A percentile compares a stretch with the other conserved stretches of the same genome.
These are phyloP conservation scores for Craterostigma plantagineum DNA, from an alignment of 257 asterid species.

Conservation along the genomic window DNA sequence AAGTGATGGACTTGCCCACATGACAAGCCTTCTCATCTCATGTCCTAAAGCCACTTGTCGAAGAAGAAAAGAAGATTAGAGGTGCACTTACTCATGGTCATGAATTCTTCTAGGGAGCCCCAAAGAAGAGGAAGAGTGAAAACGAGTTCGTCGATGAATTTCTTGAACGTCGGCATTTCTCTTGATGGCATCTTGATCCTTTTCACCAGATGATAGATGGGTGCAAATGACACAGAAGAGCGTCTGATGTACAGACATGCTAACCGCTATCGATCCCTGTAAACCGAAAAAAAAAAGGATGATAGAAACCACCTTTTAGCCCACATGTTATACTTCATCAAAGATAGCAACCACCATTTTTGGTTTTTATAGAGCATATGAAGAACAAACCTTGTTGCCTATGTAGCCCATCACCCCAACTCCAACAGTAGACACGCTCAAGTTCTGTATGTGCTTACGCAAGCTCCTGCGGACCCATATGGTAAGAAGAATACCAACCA, in stretches of 20 bases:
- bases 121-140: slow-evolving; percentile 26
- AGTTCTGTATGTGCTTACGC: slow-evolving; percentile 61
- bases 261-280: slow-evolving; percentile 91
- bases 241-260: slow-evolving; percentile 94
- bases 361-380: not conserved
- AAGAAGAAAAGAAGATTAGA: not conserved
- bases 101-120: slow-evolving; percentile 66
- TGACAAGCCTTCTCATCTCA: no score
- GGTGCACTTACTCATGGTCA: slow-evolving; percentile 76
- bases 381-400: slow-evolving; percentile 74
- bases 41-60: not conserved
- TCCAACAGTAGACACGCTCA: slow-evolving; percentile 79
- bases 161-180: slow-evolving; percentile 81
- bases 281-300: slow-evolving; percentile 8
- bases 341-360: not conserved
- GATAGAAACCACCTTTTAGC: not conserved
- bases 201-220: slow-evolving; percentile 89
- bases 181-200: slow-evolving; percentile 47
- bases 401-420: slow-evolving; percentile 96
- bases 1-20: no score
- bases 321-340: no score
- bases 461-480: slow-evolving; percentile 87
- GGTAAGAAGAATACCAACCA: slow-evolving; percentile 80
- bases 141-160: slow-evolving; percentile 72
- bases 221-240: slow-evolving; percentile 70